Evolutionary conservation across 1,284 basidiomycete genomes (phyloP), one percentile per base, ranked within the genome.

Genomic region (Moesziomyces aphidis): DNA sequence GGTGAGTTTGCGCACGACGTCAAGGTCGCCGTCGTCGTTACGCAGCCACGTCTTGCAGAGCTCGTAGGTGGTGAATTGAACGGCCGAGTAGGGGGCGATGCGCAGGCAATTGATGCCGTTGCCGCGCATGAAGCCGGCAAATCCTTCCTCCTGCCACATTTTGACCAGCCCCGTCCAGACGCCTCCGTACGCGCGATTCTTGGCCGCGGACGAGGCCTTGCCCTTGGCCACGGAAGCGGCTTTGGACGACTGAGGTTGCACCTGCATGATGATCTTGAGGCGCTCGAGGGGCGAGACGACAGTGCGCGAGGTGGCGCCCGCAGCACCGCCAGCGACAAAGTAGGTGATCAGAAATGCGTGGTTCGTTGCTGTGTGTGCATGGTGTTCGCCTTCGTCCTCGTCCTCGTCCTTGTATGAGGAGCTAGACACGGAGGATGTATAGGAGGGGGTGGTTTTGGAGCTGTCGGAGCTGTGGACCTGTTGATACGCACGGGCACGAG

Each of bases 91-190:
- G 10, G 87, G 87, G 62, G 93, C 89, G 75, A 94, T 94, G 57
- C 95, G 89, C 73, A 97, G 84, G 85, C 95, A 96, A 85, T 97
- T 97, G 84, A 96, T 93, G 17, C 94, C 94, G 71, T 88, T 88
- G 11, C 88, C 88, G 54, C 94, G 89, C 94, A 97, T 95, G 85
- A 90, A 95, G 4, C 95, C 95, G 78, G 86, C 89, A 85, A 95
- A 92, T 1, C 95, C 95, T 85, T 97, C 95, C 83, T 96, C 94
- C 76, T 88, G 87, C 92, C 93, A 96, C 91, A 97, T 97, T 56
- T 80, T 81, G 45, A 60, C 51, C 0, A 84, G 71, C 5, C 83
- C 83, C 0, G 73, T 62, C 58, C 71, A 69, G n/a, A 84, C 83
- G 24, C 81, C 79, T 19, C 70, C 47, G 61, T 84, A 83, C 15